Percentiles rank a stretch among this genome's conserved stretches.
phyloP scores from a whole-genome alignment of 805 yeast genomes.

The Yueomyces sp. region DNA sequence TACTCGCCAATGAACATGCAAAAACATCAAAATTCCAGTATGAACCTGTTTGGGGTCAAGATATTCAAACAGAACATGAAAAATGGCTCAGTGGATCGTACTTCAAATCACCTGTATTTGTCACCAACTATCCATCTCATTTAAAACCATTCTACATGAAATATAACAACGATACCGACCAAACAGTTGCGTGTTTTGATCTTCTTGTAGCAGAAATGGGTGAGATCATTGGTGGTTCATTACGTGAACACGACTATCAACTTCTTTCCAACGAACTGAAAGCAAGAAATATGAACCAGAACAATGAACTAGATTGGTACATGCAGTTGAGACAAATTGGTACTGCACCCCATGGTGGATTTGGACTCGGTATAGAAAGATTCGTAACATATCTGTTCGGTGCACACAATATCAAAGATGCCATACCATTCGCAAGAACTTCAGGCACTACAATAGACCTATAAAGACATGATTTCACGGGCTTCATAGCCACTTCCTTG shows the following conservation, averaged over 20 bases:
- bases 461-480: too few relatives aligned
- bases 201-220: constrained; percentile 83
- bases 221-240: constrained; percentile 86
- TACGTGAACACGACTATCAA: constrained; percentile 62
- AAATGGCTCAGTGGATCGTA: constrained; percentile 70
- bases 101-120: constrained; percentile 67
- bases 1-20: constrained; percentile 26
- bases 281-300: constrained; percentile 39
- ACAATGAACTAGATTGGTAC: constrained; percentile 66
- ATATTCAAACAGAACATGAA: constrained; percentile 76
- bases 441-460: constrained; percentile 1
- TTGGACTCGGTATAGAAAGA: constrained; percentile 90
- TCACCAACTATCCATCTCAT: constrained; percentile 70
- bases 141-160: constrained; percentile 93
- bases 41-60: constrained; percentile 54
- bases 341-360: constrained; percentile 89
- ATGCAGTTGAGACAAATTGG: constrained; percentile 62
- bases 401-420: constrained; percentile 72
- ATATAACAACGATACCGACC: constrained; percentile 25
- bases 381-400: constrained; percentile 60
- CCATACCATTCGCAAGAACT: constrained; percentile 71
- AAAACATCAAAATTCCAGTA: constrained; percentile 27
- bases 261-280: constrained; percentile 37
- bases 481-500: too few relatives aligned
- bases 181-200: constrained; percentile 84